Evolutionary conservation across 345 rosid genomes (phyloP).

Genomic region (Brassica nigra): DNA sequence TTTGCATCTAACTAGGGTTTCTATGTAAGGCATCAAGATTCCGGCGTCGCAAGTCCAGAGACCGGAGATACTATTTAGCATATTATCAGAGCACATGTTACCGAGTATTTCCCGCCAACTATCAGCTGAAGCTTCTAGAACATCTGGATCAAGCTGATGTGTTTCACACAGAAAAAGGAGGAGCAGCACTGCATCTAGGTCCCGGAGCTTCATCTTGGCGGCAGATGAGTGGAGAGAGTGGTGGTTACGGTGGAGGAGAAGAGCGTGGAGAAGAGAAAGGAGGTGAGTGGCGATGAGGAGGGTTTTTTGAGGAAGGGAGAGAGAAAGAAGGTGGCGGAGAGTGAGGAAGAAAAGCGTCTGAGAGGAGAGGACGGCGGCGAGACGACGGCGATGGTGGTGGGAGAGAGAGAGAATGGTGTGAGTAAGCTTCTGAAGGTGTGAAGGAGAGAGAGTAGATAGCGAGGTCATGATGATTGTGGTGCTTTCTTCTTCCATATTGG

Average conservation of each 20-base stretch:
- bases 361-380: constrained; percentile 70
- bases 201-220: constrained; percentile 54
- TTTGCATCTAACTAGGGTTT: constrained; percentile 63
- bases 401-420: constrained; percentile 51
- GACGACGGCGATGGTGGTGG: constrained; percentile 60
- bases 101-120: constrained; percentile 62
- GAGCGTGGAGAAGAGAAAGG: constrained; percentile 68
- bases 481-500: constrained; percentile 56
- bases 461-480: constrained; percentile 54
- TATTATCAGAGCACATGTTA: constrained; percentile 31
- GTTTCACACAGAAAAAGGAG: constrained; percentile 85
- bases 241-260: constrained; percentile 52
- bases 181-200: constrained; percentile 70
- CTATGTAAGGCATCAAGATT: constrained; percentile 62
- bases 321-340: constrained; percentile 76
- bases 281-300: constrained; percentile 82
- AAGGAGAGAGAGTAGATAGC: constrained; percentile 58
- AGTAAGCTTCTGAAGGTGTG: constrained; percentile 54
- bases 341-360: constrained; percentile 74
- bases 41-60: constrained; percentile 58
- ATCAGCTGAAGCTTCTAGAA: constrained; percentile 46
- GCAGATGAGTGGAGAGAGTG: constrained; percentile 28
- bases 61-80: constrained; percentile 44
- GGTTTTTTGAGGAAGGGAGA: constrained; percentile 64
- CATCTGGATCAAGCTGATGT: constrained; percentile 60